These are phyloP conservation scores for Coemansia guatemalensis DNA, from an alignment of 192 early-diverging fungal species.

Conservation along the genomic window DNA sequence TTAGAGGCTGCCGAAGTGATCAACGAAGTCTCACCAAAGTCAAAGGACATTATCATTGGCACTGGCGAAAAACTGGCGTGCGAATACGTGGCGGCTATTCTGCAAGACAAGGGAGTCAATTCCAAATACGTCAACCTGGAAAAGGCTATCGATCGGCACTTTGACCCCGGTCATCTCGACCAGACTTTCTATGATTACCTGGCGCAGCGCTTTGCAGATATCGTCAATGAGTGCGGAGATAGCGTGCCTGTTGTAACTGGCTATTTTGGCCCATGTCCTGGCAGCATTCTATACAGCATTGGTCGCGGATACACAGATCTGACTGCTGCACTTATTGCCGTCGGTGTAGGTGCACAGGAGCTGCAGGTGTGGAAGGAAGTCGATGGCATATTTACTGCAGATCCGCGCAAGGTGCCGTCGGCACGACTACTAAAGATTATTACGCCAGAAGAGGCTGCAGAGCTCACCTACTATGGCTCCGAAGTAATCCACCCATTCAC, in stretches of 20 bases:
- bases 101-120: constrained; percentile 76
- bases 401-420: constrained; percentile 90
- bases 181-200: constrained; percentile 98
- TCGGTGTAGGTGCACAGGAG: constrained; percentile 83
- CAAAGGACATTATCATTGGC: constrained; percentile 91
- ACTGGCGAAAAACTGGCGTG: constrained; percentile 94
- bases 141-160: constrained; percentile 77
- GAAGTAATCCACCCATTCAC: constrained; percentile 99
- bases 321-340: constrained; percentile 92
- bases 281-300: constrained; percentile 84
- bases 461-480: constrained; percentile 95
- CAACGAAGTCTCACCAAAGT: constrained; percentile 95
- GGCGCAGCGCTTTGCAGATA: constrained; percentile 62
- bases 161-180: constrained; percentile 76
- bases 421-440: constrained; percentile 88
- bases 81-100: constrained; percentile 79
- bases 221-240: constrained; percentile 60
- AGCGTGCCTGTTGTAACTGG: constrained; percentile 92
- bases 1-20: constrained; percentile 94
- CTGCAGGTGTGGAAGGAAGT: constrained; percentile 99
- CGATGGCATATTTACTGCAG: constrained; percentile 98
- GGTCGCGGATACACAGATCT: constrained; percentile 98
- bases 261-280: constrained; percentile 97
- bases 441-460: constrained; percentile 96
- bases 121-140: constrained; percentile 87